Evolutionary conservation across 371 early-diverging fungal species (phyloP).

Genomic region (Syncephalis plumigaleata): DNA sequence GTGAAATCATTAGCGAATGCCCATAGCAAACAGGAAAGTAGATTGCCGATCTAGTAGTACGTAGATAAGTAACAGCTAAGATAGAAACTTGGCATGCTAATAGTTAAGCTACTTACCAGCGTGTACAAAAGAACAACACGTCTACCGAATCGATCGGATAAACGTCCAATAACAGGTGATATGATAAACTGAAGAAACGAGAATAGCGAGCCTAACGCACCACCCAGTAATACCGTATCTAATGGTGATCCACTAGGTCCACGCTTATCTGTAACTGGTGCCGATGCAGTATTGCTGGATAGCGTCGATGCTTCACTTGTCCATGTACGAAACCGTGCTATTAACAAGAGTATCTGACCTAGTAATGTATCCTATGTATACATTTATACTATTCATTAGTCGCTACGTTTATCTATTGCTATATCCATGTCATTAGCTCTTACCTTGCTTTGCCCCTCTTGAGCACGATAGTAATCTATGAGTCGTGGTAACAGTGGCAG

Average conservation of each 20-base stretch:
- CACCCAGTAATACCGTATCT: conserved; percentile 91
- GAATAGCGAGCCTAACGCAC: conserved; percentile 80
- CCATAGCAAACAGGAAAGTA: conserved; percentile 74
- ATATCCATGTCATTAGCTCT: too few relatives aligned
- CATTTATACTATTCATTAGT: background rate
- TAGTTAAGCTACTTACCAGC: conserved; percentile 33
- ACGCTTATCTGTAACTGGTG: conserved; percentile 3
- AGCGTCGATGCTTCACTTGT: background rate
- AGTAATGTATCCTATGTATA: conserved; percentile 14
- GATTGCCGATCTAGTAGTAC: conserved; percentile 57
- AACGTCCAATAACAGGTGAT: conserved; percentile 68
- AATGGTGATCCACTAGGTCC: conserved; percentile 12
- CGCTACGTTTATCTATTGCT: background rate
- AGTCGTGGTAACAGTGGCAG: conserved; percentile 80
- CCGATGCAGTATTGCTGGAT: background rate
- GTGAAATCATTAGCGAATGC: conserved; percentile 65
- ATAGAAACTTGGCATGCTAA: background rate
- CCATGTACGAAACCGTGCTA: conserved; percentile 12
- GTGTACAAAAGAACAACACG: conserved; percentile 65
- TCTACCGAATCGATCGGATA: conserved; percentile 73
- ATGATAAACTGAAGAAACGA: conserved; percentile 85
- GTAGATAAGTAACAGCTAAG: background rate
- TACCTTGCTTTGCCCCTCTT: conserved; percentile 1
- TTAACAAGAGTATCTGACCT: conserved; percentile 12
- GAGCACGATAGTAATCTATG: conserved; percentile 32